Conservation (phyloP, 495 filamentous ascomycete genomes). For the Tuber indicum region DNA sequence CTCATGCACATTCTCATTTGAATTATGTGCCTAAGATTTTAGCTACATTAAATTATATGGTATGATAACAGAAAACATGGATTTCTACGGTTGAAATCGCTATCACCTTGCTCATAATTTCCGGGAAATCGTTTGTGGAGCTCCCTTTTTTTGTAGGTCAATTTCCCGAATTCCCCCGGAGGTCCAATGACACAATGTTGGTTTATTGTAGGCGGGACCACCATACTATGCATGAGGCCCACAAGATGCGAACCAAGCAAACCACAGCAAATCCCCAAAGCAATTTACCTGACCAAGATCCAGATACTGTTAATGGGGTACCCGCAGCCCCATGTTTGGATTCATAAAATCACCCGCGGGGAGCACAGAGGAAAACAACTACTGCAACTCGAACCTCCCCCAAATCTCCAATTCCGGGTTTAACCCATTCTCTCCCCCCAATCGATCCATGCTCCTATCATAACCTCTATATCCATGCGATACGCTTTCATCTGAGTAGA, state of each 20-base stretch:
- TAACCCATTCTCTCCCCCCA: neutral
- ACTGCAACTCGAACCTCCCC: neutral
- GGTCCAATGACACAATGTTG: too few relatives aligned
- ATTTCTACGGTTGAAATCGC: too few relatives aligned
- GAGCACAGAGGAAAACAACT: neutral
- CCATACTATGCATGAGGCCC: neutral
- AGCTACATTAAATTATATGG: too few relatives aligned
- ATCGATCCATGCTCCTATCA: neutral
- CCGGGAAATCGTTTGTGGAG: too few relatives aligned
- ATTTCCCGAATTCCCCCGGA: too few relatives aligned
- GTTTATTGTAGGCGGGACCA: too few relatives aligned
- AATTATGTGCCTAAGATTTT: too few relatives aligned
- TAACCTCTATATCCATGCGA: neutral
- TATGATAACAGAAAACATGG: too few relatives aligned
- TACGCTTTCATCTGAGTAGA: conserved; percentile 1
- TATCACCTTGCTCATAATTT: too few relatives aligned
- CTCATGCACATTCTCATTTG: too few relatives aligned
- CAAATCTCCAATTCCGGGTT: neutral
- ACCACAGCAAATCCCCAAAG: neutral
- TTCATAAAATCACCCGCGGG: neutral
- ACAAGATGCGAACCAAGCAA: neutral
- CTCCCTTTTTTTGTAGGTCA: too few relatives aligned
- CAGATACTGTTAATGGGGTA: neutral
- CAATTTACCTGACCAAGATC: neutral
- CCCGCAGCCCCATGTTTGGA: neutral